phyloP scores from a whole-genome alignment of 2,329 filamentous ascomycete genomes.

The Diplodia sapinea region DNA sequence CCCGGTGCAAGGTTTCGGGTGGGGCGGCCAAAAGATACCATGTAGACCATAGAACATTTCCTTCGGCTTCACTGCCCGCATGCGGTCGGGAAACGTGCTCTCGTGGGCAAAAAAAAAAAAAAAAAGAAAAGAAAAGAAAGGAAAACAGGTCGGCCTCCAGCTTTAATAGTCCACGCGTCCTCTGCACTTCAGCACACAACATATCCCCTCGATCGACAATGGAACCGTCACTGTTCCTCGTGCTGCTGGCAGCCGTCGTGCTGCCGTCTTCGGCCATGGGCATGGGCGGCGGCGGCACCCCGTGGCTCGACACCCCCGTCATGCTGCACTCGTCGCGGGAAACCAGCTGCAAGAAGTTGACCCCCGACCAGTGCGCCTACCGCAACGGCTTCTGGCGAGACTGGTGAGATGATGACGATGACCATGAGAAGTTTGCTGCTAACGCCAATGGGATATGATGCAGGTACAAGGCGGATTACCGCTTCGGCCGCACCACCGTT shows the following conservation, averaged over 20 bases:
- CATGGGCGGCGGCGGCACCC: constrained; percentile 2
- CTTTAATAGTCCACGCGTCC: background rate
- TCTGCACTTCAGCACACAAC: background rate
- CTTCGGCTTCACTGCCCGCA: background rate
- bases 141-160: background rate
- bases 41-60: too few relatives aligned
- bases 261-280: background rate
- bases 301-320: constrained; percentile 29
- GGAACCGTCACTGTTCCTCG: background rate
- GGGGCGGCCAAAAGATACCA: too few relatives aligned
- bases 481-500: constrained; percentile 29
- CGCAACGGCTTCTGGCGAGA: constrained; percentile 30
- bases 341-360: constrained; percentile 27
- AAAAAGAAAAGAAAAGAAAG: too few relatives aligned
- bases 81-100: constrained; percentile 1
- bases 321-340: constrained; percentile 31
- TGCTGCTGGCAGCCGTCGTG: background rate
- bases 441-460: background rate
- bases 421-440: background rate
- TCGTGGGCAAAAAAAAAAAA: background rate
- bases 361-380: constrained; percentile 27
- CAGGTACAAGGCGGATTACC: constrained; percentile 33
- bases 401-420: constrained; percentile 7
- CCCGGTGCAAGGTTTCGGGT: too few relatives aligned
- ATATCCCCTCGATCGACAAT: background rate